A percentile compares a stretch with the other conserved stretches of the same genome.
Evolutionary conservation across 352 stramenopile genomes (phyloP).

Genomic region (Lagenidium giganteum): DNA sequence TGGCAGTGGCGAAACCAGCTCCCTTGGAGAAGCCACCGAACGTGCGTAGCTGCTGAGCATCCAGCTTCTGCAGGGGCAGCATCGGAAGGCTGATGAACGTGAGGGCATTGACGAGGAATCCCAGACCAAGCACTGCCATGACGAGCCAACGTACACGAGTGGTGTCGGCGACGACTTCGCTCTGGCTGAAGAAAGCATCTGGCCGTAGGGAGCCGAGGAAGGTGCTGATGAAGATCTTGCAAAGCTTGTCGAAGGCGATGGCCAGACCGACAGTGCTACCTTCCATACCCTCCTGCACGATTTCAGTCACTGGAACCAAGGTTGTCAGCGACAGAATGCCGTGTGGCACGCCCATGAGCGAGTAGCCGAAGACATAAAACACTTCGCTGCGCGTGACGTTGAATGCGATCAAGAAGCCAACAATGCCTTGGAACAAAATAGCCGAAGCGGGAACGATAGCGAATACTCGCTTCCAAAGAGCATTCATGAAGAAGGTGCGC

Average conservation of each 20-base stretch:
- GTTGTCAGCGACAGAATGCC: slow-evolving; percentile 9
- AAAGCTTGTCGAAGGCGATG: slow-evolving; percentile 10
- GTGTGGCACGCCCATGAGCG: slow-evolving; percentile 6
- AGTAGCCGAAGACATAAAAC: slow-evolving; percentile 6
- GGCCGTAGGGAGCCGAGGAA: slow-evolving; percentile 11
- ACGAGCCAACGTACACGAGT: slow-evolving; percentile 4
- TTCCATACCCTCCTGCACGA: slow-evolving; percentile 14
- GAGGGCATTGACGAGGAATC: slow-evolving; percentile 3
- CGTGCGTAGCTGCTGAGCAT: slow-evolving; percentile 43
- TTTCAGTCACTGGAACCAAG: slow-evolving; percentile 10
- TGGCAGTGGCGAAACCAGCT: slow-evolving; percentile 5
- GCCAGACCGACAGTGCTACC: slow-evolving; percentile 16
- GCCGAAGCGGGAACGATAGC: not conserved
- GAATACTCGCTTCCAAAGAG: not conserved
- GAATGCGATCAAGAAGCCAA: not conserved
- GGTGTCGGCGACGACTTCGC: slow-evolving; percentile 1
- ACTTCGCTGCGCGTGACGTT: not conserved
- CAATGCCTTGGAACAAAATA: not conserved
- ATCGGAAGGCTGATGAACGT: slow-evolving; percentile 7
- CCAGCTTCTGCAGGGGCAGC: slow-evolving; percentile 19
- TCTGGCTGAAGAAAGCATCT: too few relatives aligned
- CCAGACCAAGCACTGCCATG: not conserved
- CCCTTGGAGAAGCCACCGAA: slow-evolving; percentile 38
- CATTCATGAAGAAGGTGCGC: not conserved
- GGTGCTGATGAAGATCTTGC: slow-evolving; percentile 5